Percentiles rank a stretch among this genome's conserved stretches.
Evolutionary conservation across 1,284 basidiomycete genomes (phyloP).

Genomic region (Cryptococcus maquisensis): DNA sequence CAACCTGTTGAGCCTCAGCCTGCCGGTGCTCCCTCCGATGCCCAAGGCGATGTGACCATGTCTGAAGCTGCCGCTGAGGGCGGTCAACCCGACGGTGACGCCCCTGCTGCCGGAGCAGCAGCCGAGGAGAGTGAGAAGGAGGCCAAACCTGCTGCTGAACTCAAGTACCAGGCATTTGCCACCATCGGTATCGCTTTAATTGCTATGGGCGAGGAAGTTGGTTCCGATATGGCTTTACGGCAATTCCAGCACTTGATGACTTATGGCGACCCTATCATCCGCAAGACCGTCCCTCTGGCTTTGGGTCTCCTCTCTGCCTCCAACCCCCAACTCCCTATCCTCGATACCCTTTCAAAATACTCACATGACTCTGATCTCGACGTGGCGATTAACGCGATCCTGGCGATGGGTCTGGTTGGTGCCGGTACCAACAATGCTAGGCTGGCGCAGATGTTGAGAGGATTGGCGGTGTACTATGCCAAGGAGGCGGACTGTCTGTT

Average conservation of each 20-base stretch:
- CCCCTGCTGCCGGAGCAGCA: conserved; percentile 12
- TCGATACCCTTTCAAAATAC: conserved; percentile 99
- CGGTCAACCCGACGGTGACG: conserved; percentile 6
- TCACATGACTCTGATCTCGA: conserved; percentile 97
- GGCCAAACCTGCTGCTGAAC: conserved; percentile 58
- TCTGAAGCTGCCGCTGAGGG: conserved; percentile 9
- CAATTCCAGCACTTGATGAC: conserved; percentile 98
- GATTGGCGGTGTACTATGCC: conserved; percentile 93
- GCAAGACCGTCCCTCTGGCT: conserved; percentile 91
- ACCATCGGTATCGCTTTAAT: conserved; percentile 92
- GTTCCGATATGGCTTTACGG: conserved; percentile 90
- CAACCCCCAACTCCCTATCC: conserved; percentile 90
- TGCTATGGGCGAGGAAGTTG: conserved; percentile 98
- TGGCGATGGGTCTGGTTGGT: conserved; percentile 97
- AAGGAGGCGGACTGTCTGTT: conserved; percentile 97
- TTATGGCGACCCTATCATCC: conserved; percentile 91
- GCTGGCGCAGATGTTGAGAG: conserved; percentile 93
- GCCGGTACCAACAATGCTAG: conserved; percentile 98
- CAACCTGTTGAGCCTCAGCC: conserved; percentile 5
- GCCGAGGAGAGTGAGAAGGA: conserved; percentile 52
- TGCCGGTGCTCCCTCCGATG: conserved; percentile 12
- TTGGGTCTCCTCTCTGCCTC: conserved; percentile 92
- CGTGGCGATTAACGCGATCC: conserved; percentile 94
- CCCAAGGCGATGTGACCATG: conserved; percentile 32
- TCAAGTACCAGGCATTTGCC: conserved; percentile 89